A percentile compares a stretch with the other conserved stretches of the same genome.
Conservation (phyloP, 176 grass and related monocot genomes). For the Typha latifolia region DNA sequence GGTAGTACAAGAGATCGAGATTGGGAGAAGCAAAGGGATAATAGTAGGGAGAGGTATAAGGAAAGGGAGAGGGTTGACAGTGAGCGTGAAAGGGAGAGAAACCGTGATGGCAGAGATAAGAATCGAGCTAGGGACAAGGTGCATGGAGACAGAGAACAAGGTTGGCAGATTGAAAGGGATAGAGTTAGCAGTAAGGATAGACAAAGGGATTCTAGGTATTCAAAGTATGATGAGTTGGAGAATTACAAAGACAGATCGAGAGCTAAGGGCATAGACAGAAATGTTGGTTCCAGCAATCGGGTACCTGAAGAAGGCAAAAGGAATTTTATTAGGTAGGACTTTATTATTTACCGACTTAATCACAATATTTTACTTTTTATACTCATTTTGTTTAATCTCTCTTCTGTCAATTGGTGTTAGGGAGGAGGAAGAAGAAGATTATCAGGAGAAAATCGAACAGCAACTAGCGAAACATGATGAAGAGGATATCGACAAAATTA, state of each 20-base stretch:
- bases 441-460: conserved; percentile 84
- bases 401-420: conserved; percentile 25
- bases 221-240: conserved; percentile 30
- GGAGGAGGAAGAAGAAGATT: conserved; percentile 76
- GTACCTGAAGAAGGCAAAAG: conserved; percentile 39
- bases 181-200: conserved; percentile 35
- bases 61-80: conserved; percentile 29
- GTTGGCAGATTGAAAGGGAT: conserved; percentile 11
- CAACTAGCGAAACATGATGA: conserved; percentile 90
- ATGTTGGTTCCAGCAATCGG: conserved; percentile 18
- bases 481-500: conserved; percentile 91
- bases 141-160: conserved; percentile 23
- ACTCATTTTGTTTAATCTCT: conserved; percentile 7
- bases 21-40: conserved; percentile 31
- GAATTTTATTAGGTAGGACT: conserved; percentile 46
- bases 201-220: conserved; percentile 31
- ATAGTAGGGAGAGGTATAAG: conserved; percentile 35
- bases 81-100: conserved; percentile 34
- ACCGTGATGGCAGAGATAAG: conserved; percentile 12
- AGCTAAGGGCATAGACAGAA: conserved; percentile 31
- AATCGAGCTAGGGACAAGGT: conserved; percentile 32
- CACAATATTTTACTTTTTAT: neutral
- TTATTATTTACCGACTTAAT: neutral
- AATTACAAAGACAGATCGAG: conserved; percentile 39
- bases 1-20: conserved; percentile 47